Percentiles rank a stretch among this genome's conserved stretches.
These are phyloP conservation scores for Raffaelea deltoideospora DNA, from an alignment of 2,329 filamentous ascomycete species.

Conservation along the genomic window DNA sequence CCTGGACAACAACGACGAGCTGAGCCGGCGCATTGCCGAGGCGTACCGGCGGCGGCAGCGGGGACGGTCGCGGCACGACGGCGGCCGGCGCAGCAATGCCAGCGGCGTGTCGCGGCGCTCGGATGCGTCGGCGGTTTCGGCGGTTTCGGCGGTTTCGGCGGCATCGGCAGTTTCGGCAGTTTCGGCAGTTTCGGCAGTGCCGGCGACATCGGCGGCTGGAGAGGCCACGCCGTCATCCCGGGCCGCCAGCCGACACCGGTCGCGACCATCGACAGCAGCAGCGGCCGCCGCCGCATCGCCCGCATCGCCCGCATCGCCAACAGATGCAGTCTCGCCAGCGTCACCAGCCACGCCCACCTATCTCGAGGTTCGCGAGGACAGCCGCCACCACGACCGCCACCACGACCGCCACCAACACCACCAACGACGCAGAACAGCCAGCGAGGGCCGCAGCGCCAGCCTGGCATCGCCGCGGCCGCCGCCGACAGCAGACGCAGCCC, in stretches of 20 bases:
- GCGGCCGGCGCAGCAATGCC: constrained; percentile 25
- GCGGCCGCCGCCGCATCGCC: constrained; percentile 20
- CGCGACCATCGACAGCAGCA: too few species aligned
- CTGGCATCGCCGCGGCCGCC: constrained; percentile 19
- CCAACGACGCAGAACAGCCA: constrained; percentile 33
- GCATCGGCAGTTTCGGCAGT: not conserved
- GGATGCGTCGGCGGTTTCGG: constrained; percentile 26
- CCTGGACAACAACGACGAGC: constrained; percentile 69
- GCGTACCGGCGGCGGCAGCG: constrained; percentile 67
- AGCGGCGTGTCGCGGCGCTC: constrained; percentile 15
- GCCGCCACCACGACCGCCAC: too few species aligned
- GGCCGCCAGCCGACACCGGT: constrained; percentile 25
- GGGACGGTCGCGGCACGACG: constrained; percentile 37
- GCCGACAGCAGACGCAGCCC: constrained; percentile 19
- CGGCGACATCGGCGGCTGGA: not conserved
- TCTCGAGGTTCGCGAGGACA: constrained; percentile 34
- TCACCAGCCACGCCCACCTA: constrained; percentile 26
- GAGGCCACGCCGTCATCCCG: constrained; percentile 17
- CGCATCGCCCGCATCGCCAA: too few species aligned
- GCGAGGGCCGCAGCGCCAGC: constrained; percentile 39
- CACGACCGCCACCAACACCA: too few species aligned
- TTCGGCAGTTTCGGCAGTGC: not conserved
- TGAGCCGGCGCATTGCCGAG: constrained; percentile 81
- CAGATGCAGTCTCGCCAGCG: too few species aligned
- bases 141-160: not conserved